Conservation (phyloP, 257 asterid species). For the Henckelia pumila region DNA sequence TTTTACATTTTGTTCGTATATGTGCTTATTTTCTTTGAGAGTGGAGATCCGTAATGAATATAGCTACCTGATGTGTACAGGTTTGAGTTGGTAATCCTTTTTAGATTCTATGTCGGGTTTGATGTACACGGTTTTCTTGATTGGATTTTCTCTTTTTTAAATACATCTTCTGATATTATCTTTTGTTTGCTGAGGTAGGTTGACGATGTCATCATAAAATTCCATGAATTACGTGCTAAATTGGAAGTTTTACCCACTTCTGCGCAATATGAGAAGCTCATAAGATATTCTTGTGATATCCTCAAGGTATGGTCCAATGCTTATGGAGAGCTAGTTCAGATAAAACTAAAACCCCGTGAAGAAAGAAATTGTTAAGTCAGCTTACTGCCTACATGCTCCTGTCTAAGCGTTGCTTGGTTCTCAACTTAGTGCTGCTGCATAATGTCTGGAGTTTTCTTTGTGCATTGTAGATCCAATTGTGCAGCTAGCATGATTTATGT, state of each 20-base stretch:
- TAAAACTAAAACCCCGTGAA: slow-evolving; percentile 12
- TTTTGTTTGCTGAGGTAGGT: slow-evolving; percentile 47
- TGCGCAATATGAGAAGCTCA: slow-evolving; percentile 57
- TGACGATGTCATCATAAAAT: slow-evolving; percentile 55
- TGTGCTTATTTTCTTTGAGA: slow-evolving; percentile 15
- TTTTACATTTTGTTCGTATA: slow-evolving; percentile 20
- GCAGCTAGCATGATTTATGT: slow-evolving; percentile 15
- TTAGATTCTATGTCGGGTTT: not conserved
- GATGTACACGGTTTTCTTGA: slow-evolving; percentile 7
- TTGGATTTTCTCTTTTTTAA: slow-evolving; percentile 11
- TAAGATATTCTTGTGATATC: slow-evolving; percentile 48
- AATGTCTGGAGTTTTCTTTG: slow-evolving; percentile 13
- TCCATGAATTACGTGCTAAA: slow-evolving; percentile 47
- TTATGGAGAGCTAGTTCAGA: slow-evolving; percentile 9
- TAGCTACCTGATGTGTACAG: slow-evolving; percentile 10
- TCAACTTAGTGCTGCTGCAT: slow-evolving; percentile 18
- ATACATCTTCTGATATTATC: slow-evolving; percentile 24
- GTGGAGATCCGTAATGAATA: slow-evolving; percentile 11
- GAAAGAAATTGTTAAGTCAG: slow-evolving; percentile 18
- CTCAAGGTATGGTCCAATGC: slow-evolving; percentile 54
- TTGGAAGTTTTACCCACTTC: slow-evolving; percentile 62
- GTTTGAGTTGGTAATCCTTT: slow-evolving; percentile 4
- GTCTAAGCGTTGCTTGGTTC: slow-evolving; percentile 10
- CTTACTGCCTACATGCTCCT: not conserved
- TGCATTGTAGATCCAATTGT: slow-evolving; percentile 6